Evolutionary conservation across 2,329 filamentous ascomycete genomes (phyloP).

Genomic region (Calonectria leucothoes): DNA sequence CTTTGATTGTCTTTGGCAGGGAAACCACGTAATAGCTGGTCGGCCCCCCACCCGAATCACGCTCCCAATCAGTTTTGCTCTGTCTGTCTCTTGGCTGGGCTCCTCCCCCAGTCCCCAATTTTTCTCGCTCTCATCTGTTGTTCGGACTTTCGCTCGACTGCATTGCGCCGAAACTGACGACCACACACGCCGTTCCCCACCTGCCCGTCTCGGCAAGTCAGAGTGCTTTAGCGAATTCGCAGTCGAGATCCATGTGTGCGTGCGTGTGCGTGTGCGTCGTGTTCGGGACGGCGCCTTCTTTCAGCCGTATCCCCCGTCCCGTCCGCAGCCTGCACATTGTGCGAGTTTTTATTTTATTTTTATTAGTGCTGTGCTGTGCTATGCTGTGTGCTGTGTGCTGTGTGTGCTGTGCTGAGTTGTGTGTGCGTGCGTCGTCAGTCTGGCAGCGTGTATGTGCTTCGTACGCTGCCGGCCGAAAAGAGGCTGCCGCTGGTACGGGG

Average conservation of each 20-base stretch:
- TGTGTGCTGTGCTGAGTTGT: no score
- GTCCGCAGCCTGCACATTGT: not conserved
- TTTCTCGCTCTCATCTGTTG: not conserved
- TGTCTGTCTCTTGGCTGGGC: not conserved
- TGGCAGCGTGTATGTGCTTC: no score
- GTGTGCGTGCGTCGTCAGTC: not conserved
- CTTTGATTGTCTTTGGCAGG: conserved; percentile 11
- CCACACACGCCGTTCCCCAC: conserved; percentile 8
- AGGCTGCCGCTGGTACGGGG: not conserved
- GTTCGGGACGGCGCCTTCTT: conserved; percentile 5
- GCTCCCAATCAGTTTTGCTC: not conserved
- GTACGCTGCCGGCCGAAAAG: not conserved
- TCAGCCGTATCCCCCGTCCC: not conserved
- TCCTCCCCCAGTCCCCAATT: not conserved
- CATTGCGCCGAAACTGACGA: conserved; percentile 7
- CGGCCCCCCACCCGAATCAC: not conserved
- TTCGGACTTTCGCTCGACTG: not conserved
- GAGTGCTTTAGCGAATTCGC: not conserved
- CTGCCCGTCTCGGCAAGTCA: conserved; percentile 14
- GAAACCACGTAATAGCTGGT: conserved; percentile 19
- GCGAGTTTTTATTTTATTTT: not conserved
- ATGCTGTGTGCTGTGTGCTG: no score
- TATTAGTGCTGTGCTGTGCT: not conserved
- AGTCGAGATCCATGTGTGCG: not conserved
- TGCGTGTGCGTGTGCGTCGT: conserved; percentile 9